Base-by-base conservation (phyloP, 768 basidiomycete genomes). In the Naematelia encephala region DNA sequence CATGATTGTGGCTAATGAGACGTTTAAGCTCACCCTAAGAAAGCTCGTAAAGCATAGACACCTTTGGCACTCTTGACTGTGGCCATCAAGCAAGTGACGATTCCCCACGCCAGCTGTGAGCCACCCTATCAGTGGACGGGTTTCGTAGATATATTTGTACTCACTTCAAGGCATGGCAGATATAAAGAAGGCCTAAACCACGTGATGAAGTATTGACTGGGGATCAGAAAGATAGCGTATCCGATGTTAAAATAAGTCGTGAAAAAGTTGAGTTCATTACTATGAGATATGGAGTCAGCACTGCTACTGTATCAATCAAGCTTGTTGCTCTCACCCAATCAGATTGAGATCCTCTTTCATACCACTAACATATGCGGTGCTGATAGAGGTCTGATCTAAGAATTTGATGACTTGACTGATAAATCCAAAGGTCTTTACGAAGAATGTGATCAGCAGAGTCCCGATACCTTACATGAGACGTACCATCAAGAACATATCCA, bases 251-350 rank as follows among this genome's bases (percentile, higher is more conserved):
- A 64, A 34, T 52, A 62, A 30, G 56, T 69, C 22, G 68, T 67
- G 57, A 70, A 70, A 60, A 55, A 75, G 60, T 75, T 75, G 51
- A 63, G 60, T 39, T 75, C 68, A 54, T 75, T 73, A 12, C 72
- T 68, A 27, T 61, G 52, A n/a, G n/a, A n/a, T n/a, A n/a, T n/a
- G n/a, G n/a, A n/a, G n/a, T n/a, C n/a, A n/a, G n/a, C n/a, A n/a
- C n/a, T n/a, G n/a, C n/a, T n/a, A n/a, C n/a, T n/a, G n/a, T n/a
- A n/a, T n/a, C n/a, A n/a, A n/a, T n/a, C n/a, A n/a, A n/a, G n/a
- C n/a, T n/a, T n/a, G n/a, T n/a, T n/a, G n/a, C n/a, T n/a, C n/a
- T n/a, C n/a, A n/a, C n/a, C n/a, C n/a, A n/a, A n/a, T n/a, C 5
- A 72, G 60, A 10, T 65, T 43, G 22, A 70, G 55, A 29, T 60